Evolutionary conservation across 192 early-diverging fungal species (phyloP), one percentile per base, ranked within the genome.

Genomic region (Dissophora globulifera): DNA sequence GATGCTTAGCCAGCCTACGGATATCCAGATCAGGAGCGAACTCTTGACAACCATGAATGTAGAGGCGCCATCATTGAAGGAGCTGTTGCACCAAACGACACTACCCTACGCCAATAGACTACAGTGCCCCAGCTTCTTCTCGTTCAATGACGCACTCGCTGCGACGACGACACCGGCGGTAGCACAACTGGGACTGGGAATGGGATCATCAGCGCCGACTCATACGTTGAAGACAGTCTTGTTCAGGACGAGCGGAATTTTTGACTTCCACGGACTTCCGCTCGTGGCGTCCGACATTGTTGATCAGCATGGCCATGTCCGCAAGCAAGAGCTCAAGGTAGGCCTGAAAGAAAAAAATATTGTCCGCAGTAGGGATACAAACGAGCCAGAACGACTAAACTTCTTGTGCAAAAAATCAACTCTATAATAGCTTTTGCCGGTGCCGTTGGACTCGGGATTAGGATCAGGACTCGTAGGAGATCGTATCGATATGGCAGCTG

Each of bases 1-100:
- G 72, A 62, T 76, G 72, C 64, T 76, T 33, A 58, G 52, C 15
- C 72, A 76, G 42, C 72, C 72, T 2, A 66, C 52, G 16, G 72
- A 76, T 62, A 38, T 76, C 2, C 72, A 76, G 38, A 55, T 76
- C 30, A 33, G 53, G 15, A 66, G 72, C 41, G 63, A 67, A 51
- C n/a, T 66, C 2, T 32, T 52, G 11, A 61, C 72, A 23, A 47
- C n/a, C 1, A 43, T 76, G 20, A 17, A 42, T 0, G 27, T 25
- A 4, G 43, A 66, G 5, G 38, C 50, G 8, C 42, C 45, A 2
- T 29, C 27, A 0, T 10, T 76, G 41, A 53, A 25, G 16, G 51
- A 66, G 0, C 25, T 76, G 11, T 17, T 67, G 25, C 2, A 17
- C 10, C 40, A 67, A 23, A 62, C 57, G 16, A 41, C 20, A 26